Evolutionary conservation across 495 filamentous ascomycete species (phyloP), one percentile per base, ranked within the genome.

Genomic region (Tuber calosporum): DNA sequence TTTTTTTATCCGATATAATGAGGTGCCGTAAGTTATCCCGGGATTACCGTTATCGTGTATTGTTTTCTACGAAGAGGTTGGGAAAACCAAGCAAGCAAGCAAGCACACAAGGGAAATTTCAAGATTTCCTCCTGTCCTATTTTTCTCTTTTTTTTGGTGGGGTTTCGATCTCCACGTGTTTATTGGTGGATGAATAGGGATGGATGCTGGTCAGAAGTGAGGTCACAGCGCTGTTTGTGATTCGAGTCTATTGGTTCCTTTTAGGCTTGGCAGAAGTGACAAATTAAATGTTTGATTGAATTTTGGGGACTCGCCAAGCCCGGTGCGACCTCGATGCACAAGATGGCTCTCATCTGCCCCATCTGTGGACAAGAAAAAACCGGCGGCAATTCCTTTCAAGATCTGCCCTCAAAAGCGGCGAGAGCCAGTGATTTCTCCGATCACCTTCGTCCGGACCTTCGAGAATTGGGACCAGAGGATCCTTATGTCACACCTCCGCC

Each of bases 391-490:
- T 30, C 53, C 11, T 62, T 62, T 26, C 53, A 62, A 62, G 53
- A 62, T 62, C 53, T 26, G n/a, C 11, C n/a, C 53, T 17, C 53
- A 62, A 62, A 62, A 62, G 53, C 53, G 5, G 53, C 53, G 53
- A 58, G 53, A 62, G 53, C 53, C 53, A 62, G 53, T 62, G 53
- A 62, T 62, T 13, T 30, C 48, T 53, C 53, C n/a, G 53, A 62
- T 62, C 53, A 62, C 53, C 45, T 26, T 62, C 53, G n/a, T 62
- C 53, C 53, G 53, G 53, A 62, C 53, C 53, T 62, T 62, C n/a
- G 53, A 62, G 53, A 62, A 62, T 62, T 26, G 53, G 53, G 53
- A 62, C 53, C 53, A 62, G 53, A 26, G 11, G 17, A 30, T 30
- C 53, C 17, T 58, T 30, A n/a, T 30, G 53, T 62, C 53, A 30